phyloP scores from a whole-genome alignment of 1,284 basidiomycete species.

The Sporisorium sorghi region DNA sequence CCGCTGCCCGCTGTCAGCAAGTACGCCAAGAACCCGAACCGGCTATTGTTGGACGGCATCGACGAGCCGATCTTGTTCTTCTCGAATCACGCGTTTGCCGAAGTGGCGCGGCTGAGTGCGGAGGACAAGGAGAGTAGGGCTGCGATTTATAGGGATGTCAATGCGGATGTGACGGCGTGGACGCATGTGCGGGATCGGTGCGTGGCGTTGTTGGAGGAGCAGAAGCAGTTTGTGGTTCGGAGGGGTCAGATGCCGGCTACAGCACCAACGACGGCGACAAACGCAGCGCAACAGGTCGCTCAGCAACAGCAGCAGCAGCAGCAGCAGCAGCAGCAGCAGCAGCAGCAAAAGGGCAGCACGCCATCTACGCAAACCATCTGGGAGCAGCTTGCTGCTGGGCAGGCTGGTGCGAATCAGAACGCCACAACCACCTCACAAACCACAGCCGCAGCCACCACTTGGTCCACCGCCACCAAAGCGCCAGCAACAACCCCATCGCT shows the following conservation, averaged over 20 bases:
- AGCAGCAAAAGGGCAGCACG: constrained; percentile 21
- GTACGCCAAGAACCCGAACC: constrained; percentile 38
- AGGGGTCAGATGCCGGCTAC: constrained; percentile 9
- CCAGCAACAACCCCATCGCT: constrained; percentile 3
- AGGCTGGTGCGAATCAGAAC: constrained; percentile 14
- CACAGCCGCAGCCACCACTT: background rate
- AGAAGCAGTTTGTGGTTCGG: constrained; percentile 32
- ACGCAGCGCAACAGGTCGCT: background rate
- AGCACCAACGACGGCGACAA: background rate
- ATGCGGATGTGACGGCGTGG: constrained; percentile 47
- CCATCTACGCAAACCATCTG: constrained; percentile 30
- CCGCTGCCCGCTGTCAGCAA: constrained; percentile 40
- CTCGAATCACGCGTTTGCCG: constrained; percentile 49
- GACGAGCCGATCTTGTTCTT: constrained; percentile 53
- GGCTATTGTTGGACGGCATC: constrained; percentile 51
- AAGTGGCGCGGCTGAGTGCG: constrained; percentile 43
- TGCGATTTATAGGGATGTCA: constrained; percentile 52
- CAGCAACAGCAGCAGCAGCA: too few relatives aligned
- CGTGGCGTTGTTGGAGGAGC: constrained; percentile 28
- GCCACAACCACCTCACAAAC: background rate
- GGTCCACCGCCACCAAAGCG: background rate
- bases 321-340: constrained; percentile 6
- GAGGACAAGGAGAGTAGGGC: constrained; percentile 32
- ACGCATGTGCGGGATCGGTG: constrained; percentile 43
- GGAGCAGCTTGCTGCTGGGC: constrained; percentile 42